Evolutionary conservation across 108 stramenopile species (phyloP).

Genomic region (Nitzschia sp.): DNA sequence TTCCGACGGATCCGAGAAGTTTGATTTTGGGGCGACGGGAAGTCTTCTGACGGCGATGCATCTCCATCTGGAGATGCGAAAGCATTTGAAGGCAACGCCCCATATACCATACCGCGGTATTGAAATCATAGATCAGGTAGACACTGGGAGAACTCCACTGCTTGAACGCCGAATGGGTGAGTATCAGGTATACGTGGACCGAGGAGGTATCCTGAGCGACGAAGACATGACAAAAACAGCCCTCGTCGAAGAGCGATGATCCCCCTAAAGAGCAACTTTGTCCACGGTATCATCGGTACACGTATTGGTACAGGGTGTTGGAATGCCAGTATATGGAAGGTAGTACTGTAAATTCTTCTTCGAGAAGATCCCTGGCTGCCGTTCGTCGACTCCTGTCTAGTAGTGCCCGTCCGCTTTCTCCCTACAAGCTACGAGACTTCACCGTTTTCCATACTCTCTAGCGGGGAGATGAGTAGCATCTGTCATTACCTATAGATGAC

Average conservation of each 20-base stretch:
- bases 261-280: no score
- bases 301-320: no score
- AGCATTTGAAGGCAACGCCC: conserved; percentile 40
- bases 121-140: conserved; percentile 67
- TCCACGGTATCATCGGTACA: no score
- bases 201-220: conserved; percentile 76
- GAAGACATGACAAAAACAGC: conserved; percentile 50
- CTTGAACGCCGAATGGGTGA: conserved; percentile 61
- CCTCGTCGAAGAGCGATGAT: conserved; percentile 27
- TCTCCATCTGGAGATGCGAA: conserved; percentile 67
- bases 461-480: no score
- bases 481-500: no score
- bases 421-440: no score
- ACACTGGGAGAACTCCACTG: conserved; percentile 27
- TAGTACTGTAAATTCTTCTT: no score
- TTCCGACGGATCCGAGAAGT: conserved; percentile 70
- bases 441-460: no score
- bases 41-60: conserved; percentile 66
- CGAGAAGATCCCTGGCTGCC: no score
- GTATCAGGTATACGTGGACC: conserved; percentile 68
- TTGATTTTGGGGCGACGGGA: conserved; percentile 44
- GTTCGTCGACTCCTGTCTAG: no score
- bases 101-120: conserved; percentile 58
- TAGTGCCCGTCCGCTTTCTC: no score
- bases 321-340: no score